Base-by-base conservation (phyloP, 495 filamentous ascomycete genomes). In the Massariosphaeria phaeospora region DNA sequence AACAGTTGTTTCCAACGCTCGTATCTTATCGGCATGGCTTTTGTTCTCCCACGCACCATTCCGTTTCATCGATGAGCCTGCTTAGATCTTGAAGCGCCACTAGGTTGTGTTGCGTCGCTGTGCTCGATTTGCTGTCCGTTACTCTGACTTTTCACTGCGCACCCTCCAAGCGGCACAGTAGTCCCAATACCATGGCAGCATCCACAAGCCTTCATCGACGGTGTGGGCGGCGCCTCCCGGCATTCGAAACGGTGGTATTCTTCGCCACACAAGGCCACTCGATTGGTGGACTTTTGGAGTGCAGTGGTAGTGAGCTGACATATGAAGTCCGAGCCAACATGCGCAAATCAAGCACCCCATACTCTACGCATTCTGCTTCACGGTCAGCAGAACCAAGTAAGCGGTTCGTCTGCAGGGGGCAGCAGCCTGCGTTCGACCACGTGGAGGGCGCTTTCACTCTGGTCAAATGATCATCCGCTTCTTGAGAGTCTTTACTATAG, bases 391-490 rank as follows among this genome's bases (percentile, higher is more conserved):
- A 46, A 21, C 55, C 55, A 58, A 48, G 55, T 36, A 34, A 40
- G 9, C 33, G 54, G 40, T 35, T 38, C 40, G 52, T 26, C 40
- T 39, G 46, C 46, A 56, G 34, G 43, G 43, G 31, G 15, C 41
- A 40, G 24, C n/a, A n/a, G n/a, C n/a, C 33, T 48, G 43, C 33
- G 25, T 20, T 20, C 55, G 13, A 43, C 46, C 55, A 58, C 55
- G 55, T 58, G 55, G 55, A 58, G 30, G 18, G 31, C 13, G 38
- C 24, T 17, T 17, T 46, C 31, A 8, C 30, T 27, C 31, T 39
- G 18, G 31, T 52, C 55, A 41, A 58, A 58, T 58, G 47, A 58
- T n/a, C n/a, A n/a, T n/a, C n/a, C n/a, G n/a, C n/a, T n/a, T n/a
- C n/a, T n/a, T n/a, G n/a, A n/a, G n/a, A n/a, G n/a, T n/a, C n/a